These are phyloP conservation scores for Elasticomyces elasticus DNA, from an alignment of 495 filamentous ascomycete species.

Conservation along the genomic window DNA sequence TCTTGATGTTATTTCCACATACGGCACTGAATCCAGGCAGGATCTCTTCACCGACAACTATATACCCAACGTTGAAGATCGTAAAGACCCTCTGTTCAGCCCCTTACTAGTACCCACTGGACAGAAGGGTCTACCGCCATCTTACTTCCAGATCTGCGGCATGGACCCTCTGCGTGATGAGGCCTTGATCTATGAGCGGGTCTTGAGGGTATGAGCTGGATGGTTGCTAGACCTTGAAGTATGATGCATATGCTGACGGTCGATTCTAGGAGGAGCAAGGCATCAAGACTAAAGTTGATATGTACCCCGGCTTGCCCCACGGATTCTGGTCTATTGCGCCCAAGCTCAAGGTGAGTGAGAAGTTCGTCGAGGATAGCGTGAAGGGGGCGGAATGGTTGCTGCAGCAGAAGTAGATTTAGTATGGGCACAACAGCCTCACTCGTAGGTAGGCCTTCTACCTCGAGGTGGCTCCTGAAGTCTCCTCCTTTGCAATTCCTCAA, in stretches of 20 bases:
- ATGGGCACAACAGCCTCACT: no score
- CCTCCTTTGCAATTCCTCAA: no score
- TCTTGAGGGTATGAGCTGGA: no score
- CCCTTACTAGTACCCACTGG: conserved; percentile 16
- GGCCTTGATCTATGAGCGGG: conserved; percentile 26
- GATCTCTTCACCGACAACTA: conserved; percentile 18
- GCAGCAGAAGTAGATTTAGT: conserved; percentile 5
- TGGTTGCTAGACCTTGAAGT: no score
- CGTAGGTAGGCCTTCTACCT: no score
- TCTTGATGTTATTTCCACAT: no score
- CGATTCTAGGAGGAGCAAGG: conserved; percentile 29
- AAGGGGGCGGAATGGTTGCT: conserved; percentile 24
- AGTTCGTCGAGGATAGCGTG: conserved; percentile 24
- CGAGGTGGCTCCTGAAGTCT: no score
- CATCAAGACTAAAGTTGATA: conserved; percentile 32
- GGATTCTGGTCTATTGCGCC: conserved; percentile 31
- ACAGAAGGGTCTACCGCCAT: conserved; percentile 27
- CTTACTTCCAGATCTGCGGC: conserved; percentile 36
- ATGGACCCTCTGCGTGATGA: no score
- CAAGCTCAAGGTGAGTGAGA: conserved; percentile 11
- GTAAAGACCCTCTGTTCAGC: conserved; percentile 8
- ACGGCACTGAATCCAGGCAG: no score
- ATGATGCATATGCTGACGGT: no score
- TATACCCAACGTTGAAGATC: conserved; percentile 3
- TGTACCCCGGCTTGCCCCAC: conserved; percentile 40